Evolutionary conservation across 2,329 filamentous ascomycete genomes (phyloP).

Genomic region (Boeremia lycopersici): DNA sequence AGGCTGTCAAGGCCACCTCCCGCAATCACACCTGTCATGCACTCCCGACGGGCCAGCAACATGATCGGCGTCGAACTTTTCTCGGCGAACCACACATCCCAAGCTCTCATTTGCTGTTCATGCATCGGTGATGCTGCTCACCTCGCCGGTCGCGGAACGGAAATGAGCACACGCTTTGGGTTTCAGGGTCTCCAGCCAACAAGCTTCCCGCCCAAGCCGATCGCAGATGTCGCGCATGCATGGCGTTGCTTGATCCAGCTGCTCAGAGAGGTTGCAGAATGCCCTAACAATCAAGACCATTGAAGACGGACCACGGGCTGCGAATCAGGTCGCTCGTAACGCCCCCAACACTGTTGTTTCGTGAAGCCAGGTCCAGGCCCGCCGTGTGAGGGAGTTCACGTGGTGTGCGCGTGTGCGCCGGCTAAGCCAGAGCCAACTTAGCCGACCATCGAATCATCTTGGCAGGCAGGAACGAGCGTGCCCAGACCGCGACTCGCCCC

Average conservation of each 20-base stretch:
- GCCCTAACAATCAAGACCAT: background rate
- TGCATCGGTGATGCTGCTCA: background rate
- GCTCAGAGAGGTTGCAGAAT: background rate
- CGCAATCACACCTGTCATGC: background rate
- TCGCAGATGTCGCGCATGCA: conserved; percentile 22
- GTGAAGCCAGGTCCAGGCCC: conserved; percentile 12
- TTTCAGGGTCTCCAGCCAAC: conserved; percentile 26
- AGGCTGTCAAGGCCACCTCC: background rate
- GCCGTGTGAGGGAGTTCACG: conserved; percentile 11
- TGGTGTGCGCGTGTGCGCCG: conserved; percentile 1
- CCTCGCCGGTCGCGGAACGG: background rate
- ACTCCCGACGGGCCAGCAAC: background rate
- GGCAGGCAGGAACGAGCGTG: conserved; percentile 21
- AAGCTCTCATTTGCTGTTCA: conserved; percentile 3
- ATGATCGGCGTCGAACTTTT: conserved; percentile 2
- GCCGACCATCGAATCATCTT: conserved; percentile 16
- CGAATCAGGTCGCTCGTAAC: background rate
- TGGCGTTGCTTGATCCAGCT: conserved; percentile 34
- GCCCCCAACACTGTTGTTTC: background rate
- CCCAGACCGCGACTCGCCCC: conserved; percentile 16
- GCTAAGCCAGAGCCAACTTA: conserved; percentile 14
- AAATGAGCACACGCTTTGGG: conserved; percentile 17
- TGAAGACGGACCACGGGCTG: background rate
- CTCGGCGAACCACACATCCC: background rate
- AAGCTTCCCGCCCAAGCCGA: conserved; percentile 31